Conservation (phyloP, 164 flowering plant genomes). For the Stephania yunnanensis region DNA sequence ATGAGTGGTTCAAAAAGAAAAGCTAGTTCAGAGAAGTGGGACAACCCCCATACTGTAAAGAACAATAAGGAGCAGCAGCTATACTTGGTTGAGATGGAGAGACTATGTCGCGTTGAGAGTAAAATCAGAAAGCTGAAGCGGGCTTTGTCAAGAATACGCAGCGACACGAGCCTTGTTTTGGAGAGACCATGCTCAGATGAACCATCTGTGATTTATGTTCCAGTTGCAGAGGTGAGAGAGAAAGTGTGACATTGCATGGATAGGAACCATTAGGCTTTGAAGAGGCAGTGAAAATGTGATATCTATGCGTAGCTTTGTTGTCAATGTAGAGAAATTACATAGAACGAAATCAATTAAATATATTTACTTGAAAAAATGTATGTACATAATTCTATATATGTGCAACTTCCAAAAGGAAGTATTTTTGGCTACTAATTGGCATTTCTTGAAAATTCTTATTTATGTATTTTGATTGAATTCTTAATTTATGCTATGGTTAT, state of each 20-base stretch:
- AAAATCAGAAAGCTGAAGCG: conserved; percentile 44
- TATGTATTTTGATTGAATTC: too few species aligned
- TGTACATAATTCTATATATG: too few species aligned
- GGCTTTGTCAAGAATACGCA: conserved; percentile 23
- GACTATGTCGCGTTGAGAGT: conserved; percentile 44
- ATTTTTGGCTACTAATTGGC: too few species aligned
- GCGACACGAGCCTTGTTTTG: conserved; percentile 17
- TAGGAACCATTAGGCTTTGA: too few species aligned
- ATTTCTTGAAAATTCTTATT: too few species aligned
- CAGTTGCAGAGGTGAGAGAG: conserved; percentile 67
- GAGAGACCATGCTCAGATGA: conserved; percentile 16
- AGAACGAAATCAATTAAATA: background rate
- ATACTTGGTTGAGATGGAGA: conserved; percentile 52
- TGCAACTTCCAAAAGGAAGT: background rate
- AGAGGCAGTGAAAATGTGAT: too few species aligned
- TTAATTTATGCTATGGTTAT: too few species aligned
- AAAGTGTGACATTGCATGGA: conserved; percentile 26
- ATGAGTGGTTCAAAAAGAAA: conserved; percentile 15
- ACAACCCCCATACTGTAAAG: conserved; percentile 8
- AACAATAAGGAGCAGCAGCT: conserved; percentile 25
- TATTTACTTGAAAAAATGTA: background rate
- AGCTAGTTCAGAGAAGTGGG: conserved; percentile 15
- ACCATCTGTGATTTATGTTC: conserved; percentile 48
- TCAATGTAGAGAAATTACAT: background rate
- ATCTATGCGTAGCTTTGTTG: too few species aligned